Evolutionary conservation across 352 stramenopile genomes (phyloP), one percentile per base, ranked within the genome.

Genomic region (Phytophthora tubulina): DNA sequence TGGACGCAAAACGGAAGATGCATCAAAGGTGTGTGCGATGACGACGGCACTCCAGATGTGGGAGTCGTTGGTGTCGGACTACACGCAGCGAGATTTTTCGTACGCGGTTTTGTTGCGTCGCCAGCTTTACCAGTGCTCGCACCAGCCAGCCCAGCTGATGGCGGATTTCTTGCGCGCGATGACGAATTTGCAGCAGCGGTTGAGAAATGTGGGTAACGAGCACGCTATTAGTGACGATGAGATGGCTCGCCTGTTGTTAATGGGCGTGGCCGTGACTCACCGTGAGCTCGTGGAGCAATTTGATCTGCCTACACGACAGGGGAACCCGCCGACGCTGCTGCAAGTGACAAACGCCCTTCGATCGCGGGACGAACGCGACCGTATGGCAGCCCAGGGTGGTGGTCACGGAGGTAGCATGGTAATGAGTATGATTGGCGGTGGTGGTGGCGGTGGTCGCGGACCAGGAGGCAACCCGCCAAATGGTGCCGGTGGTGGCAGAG

Each of bases 21-120:
- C 21, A 27, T 1, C 21, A 27, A 27, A 27, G 21, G 21, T 27
- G 21, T 27, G 21, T 27, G 21, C 21, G 21, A 27, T 27, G 21
- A 27, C 21, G 21, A 27, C 21, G 21, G 21, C 21, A 27, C 1
- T 2, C 21, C 21, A 27, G 21, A 27, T 27, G 21, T 27, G 21
- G 21, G 21, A 27, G 21, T 27, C 21, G 21, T 27, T 27, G 21
- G 21, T 27, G 21, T 27, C 46, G 8, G 17, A 35, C 46, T 33
- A 35, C 15, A 53, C 46, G 27, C 46, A 53, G 46, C 17, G 46
- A n/a, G 46, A 53, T 17, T 53, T 53, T 57, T 59, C 36, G 7
- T 41, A 52, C 9, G 56, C 44, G 39, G 15, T 53, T 31, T 10
- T 63, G 32, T 33, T 63, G 3, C 39, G 32, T 2, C 31, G 21